Evolutionary conservation across 116 monocot genomes (phyloP).

Genomic region (Cymodocea nodosa): DNA sequence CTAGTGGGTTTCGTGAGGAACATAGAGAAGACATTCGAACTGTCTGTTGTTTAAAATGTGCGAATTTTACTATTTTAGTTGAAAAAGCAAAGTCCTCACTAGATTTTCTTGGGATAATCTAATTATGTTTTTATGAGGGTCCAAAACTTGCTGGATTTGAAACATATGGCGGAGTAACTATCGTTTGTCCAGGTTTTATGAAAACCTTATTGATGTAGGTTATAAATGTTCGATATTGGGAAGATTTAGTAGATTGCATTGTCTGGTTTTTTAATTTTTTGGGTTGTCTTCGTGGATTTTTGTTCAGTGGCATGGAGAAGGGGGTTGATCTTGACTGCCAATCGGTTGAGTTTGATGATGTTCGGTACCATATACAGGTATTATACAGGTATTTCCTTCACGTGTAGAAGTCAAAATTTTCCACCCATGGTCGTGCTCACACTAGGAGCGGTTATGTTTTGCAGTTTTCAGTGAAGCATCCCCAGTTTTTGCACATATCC

Average conservation of each 20-base stretch:
- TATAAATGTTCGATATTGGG: no score
- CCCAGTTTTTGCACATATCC: constrained; percentile 68
- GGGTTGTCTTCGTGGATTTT: background rate
- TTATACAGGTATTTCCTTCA: constrained; percentile 46
- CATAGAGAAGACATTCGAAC: background rate
- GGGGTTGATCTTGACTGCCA: constrained; percentile 80
- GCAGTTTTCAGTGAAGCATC: constrained; percentile 74
- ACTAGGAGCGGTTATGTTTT: background rate
- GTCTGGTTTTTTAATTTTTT: background rate
- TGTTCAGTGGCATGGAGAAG: constrained; percentile 35
- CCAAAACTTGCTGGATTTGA: no score
- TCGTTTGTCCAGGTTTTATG: no score
- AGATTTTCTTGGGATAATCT: background rate
- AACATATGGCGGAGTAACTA: no score
- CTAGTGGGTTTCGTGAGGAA: background rate
- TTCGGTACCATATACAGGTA: constrained; percentile 96
- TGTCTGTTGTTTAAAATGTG: background rate
- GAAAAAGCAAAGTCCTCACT: background rate
- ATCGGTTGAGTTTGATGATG: constrained; percentile 91
- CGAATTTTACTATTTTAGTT: background rate
- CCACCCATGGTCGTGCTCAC: no score
- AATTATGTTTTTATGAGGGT: no score
- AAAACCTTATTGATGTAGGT: no score
- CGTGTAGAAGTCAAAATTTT: background rate
- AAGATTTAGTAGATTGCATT: background rate